A percentile compares a stretch with the other conserved stretches of the same genome.
These are phyloP conservation scores for Monosporascus sp. DNA, from an alignment of 2,329 filamentous ascomycete species.

Conservation along the genomic window DNA sequence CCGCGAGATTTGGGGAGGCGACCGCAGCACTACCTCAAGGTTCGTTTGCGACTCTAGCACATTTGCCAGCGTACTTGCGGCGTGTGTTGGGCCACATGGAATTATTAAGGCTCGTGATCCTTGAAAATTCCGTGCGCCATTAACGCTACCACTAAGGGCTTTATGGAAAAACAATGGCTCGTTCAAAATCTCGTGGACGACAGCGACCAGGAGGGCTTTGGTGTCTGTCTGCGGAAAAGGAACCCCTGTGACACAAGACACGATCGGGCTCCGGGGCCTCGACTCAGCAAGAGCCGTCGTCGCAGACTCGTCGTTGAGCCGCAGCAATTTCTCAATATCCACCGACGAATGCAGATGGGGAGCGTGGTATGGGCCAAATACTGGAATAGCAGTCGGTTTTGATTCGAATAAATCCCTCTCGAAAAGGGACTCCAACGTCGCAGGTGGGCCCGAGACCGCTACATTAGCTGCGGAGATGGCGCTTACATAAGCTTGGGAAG, in stretches of 20 bases:
- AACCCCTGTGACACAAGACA: constrained; percentile 45
- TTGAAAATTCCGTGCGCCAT: constrained; percentile 34
- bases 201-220: constrained; percentile 34
- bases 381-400: constrained; percentile 43
- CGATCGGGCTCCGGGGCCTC: constrained; percentile 41
- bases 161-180: constrained; percentile 43
- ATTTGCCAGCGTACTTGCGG: constrained; percentile 40
- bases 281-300: constrained; percentile 34
- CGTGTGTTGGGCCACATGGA: constrained; percentile 45
- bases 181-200: constrained; percentile 45
- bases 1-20: constrained; percentile 29
- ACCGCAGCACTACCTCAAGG: constrained; percentile 37
- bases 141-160: constrained; percentile 42
- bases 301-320: constrained; percentile 35
- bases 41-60: constrained; percentile 37
- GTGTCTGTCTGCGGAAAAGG: constrained; percentile 37
- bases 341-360: constrained; percentile 42
- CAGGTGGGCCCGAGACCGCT: constrained; percentile 50
- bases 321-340: constrained; percentile 41
- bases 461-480: constrained; percentile 43
- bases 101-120: constrained; percentile 40
- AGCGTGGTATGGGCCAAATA: constrained; percentile 54
- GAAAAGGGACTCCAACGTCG: constrained; percentile 40
- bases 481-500: constrained; percentile 49
- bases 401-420: constrained; percentile 33